phyloP scores from a whole-genome alignment of 2,329 filamentous ascomycete genomes.

The Talaromyces sp. region DNA sequence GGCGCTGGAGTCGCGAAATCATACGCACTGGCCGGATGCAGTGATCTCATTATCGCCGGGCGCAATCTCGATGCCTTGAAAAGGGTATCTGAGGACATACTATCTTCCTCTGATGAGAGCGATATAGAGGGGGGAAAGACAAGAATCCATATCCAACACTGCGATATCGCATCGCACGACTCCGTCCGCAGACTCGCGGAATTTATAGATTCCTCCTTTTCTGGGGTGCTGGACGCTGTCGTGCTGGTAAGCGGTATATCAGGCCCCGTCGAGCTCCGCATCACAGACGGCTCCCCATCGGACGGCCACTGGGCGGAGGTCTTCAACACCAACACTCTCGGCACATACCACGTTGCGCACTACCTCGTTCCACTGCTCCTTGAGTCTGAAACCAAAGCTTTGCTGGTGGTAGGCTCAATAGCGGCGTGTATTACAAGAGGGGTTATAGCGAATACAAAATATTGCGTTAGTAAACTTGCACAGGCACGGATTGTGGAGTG shows the following conservation, averaged over 20 bases:
- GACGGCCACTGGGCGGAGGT: conserved; percentile 30
- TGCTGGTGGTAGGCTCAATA: conserved; percentile 30
- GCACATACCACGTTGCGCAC: conserved; percentile 36
- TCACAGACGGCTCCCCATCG: conserved; percentile 29
- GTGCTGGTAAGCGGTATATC: conserved; percentile 26
- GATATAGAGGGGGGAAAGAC: background rate
- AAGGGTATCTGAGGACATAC: conserved; percentile 17
- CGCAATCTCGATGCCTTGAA: conserved; percentile 27
- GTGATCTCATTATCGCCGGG: conserved; percentile 30
- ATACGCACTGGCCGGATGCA: conserved; percentile 32
- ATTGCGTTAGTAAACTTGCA: conserved; percentile 35
- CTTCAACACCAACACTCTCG: conserved; percentile 35
- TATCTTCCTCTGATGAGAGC: background rate
- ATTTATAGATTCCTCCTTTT: conserved; percentile 12
- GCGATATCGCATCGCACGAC: conserved; percentile 28
- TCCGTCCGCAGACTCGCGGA: conserved; percentile 26
- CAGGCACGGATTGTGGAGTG: conserved; percentile 37
- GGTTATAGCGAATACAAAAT: conserved; percentile 40
- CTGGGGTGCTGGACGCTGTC: conserved; percentile 20
- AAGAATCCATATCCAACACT: conserved; percentile 25
- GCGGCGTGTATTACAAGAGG: conserved; percentile 36
- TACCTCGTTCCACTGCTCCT: conserved; percentile 31
- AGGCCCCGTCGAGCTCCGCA: conserved; percentile 31
- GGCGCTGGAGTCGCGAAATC: conserved; percentile 32
- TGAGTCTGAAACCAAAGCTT: conserved; percentile 26